These are phyloP conservation scores for Euphorbia peplus DNA, from an alignment of 345 rosid genomes.

Conservation along the genomic window DNA sequence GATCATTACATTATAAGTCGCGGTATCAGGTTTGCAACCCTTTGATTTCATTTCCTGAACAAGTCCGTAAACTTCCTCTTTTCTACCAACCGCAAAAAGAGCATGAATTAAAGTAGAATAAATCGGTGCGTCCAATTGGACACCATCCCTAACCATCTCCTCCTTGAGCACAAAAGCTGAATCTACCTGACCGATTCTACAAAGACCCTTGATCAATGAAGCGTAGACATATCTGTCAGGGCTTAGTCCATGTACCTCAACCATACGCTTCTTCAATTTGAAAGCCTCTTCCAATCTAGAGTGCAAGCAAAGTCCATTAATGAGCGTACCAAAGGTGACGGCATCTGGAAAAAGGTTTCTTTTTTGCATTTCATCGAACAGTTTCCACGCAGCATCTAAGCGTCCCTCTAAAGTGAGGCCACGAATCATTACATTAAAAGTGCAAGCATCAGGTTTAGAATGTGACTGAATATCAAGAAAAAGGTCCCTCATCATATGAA, in stretches of 20 bases:
- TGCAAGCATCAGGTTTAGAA: slow-evolving; percentile 61
- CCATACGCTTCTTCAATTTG: slow-evolving; percentile 62
- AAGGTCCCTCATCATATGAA: slow-evolving; percentile 40
- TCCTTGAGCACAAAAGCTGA: slow-evolving; percentile 61
- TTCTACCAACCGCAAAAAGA: slow-evolving; percentile 48
- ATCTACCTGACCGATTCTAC: slow-evolving; percentile 41
- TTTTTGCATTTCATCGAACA: slow-evolving; percentile 63
- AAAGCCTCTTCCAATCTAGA: slow-evolving; percentile 60
- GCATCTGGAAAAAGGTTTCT: slow-evolving; percentile 45
- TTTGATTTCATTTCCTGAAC: slow-evolving; percentile 58
- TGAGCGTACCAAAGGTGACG: slow-evolving; percentile 58
- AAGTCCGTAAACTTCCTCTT: slow-evolving; percentile 42
- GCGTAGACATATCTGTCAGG: slow-evolving; percentile 45
- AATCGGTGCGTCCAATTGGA: slow-evolving; percentile 47
- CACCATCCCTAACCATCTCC: slow-evolving; percentile 45
- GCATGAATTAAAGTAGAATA: slow-evolving; percentile 58
- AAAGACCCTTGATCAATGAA: slow-evolving; percentile 54
- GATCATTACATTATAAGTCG: slow-evolving; percentile 65
- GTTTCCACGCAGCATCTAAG: slow-evolving; percentile 44
- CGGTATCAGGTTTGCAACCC: slow-evolving; percentile 54
- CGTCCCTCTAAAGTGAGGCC: slow-evolving; percentile 35
- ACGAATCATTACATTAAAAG: slow-evolving; percentile 62
- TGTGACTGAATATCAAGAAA: slow-evolving; percentile 34
- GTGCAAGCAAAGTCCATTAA: slow-evolving; percentile 48
- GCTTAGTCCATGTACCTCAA: slow-evolving; percentile 30